These are phyloP conservation scores for Rhodotorula diobovata DNA, from an alignment of 768 basidiomycete species.

Conservation along the genomic window DNA sequence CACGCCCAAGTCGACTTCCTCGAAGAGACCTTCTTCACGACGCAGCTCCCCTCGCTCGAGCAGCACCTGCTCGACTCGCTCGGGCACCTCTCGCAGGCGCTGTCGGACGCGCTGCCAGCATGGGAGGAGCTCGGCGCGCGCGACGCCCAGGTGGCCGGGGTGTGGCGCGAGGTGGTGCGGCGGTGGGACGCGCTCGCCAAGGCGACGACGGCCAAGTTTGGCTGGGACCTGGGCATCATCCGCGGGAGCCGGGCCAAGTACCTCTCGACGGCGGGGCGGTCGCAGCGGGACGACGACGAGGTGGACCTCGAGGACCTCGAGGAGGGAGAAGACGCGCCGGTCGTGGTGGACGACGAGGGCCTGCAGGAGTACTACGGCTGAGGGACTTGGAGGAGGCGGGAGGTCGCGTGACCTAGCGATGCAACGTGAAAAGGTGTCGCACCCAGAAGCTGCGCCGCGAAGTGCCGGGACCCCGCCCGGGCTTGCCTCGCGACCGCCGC, in stretches of 20 bases:
- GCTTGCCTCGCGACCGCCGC: too few species aligned
- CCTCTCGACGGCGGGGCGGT: constrained; percentile 1
- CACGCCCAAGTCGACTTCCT: constrained; percentile 37
- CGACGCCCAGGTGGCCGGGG: neutral
- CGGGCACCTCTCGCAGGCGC: constrained; percentile 11
- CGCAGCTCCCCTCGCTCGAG: constrained; percentile 40
- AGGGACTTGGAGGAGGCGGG: too few species aligned
- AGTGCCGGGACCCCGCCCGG: too few species aligned
- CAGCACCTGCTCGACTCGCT: constrained; percentile 34
- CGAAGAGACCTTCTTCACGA: constrained; percentile 25
- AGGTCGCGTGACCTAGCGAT: too few species aligned
- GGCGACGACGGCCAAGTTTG: constrained; percentile 45
- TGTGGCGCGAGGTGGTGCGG: constrained; percentile 31
- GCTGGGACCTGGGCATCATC: constrained; percentile 48
- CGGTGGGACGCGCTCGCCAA: constrained; percentile 34
- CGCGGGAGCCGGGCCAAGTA: constrained; percentile 14
- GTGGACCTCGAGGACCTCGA: constrained; percentile 53
- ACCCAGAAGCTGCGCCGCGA: too few species aligned
- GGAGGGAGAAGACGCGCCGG: constrained; percentile 47
- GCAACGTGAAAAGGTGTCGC: too few species aligned
- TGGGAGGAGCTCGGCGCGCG: constrained; percentile 6
- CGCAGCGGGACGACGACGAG: constrained; percentile 30
- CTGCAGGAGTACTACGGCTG: neutral
- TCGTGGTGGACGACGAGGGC: constrained; percentile 36
- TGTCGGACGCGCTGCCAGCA: constrained; percentile 25